Conservation (phyloP, 495 filamentous ascomycete species). For the Glonium stellatum region DNA sequence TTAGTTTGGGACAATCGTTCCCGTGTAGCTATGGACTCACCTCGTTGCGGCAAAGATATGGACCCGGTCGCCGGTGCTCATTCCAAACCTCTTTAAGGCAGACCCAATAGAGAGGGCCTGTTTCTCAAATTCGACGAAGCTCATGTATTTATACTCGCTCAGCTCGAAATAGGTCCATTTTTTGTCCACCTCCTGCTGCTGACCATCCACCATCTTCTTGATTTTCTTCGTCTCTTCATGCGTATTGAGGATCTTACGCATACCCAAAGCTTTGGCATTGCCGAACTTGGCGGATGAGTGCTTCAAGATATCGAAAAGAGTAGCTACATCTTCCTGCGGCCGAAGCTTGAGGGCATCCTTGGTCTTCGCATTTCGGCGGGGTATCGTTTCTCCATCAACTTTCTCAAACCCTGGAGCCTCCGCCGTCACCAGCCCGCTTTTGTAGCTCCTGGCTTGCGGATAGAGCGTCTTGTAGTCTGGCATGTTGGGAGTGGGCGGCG, state of each 20-base stretch:
- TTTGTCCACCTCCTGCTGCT: constrained; percentile 86
- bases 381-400: constrained; percentile 82
- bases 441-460: constrained; percentile 56
- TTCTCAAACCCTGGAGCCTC: constrained; percentile 66
- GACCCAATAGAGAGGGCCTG: constrained; percentile 64
- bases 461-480: constrained; percentile 41
- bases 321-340: constrained; percentile 66
- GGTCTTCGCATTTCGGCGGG: constrained; percentile 67
- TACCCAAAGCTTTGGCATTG: constrained; percentile 79
- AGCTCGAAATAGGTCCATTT: constrained; percentile 95
- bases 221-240: constrained; percentile 94
- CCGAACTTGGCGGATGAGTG: constrained; percentile 74
- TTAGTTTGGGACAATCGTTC: neutral
- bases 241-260: constrained; percentile 70
- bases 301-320: constrained; percentile 78
- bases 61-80: constrained; percentile 64
- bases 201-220: constrained; percentile 91
- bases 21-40: neutral
- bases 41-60: constrained; percentile 83
- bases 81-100: constrained; percentile 67
- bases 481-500: constrained; percentile 15
- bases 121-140: constrained; percentile 82
- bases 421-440: constrained; percentile 65
- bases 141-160: constrained; percentile 76
- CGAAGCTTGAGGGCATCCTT: constrained; percentile 62